These are phyloP conservation scores for Acorus calamus DNA, from an alignment of 106 monocot species.

Conservation along the genomic window DNA sequence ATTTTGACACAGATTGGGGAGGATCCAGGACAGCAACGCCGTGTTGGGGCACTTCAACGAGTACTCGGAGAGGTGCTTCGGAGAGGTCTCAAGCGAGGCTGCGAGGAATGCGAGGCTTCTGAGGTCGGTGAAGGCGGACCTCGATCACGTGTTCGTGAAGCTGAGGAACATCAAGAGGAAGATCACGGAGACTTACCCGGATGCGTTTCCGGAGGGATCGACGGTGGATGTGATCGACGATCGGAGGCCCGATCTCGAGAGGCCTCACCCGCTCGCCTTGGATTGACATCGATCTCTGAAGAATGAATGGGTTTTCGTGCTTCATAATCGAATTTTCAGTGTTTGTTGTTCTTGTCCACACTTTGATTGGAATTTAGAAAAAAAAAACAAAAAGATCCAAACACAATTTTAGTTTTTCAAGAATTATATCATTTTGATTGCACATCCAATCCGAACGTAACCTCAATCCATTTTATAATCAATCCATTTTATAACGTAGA, in stretches of 20 bases:
- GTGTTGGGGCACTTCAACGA: conserved; percentile 91
- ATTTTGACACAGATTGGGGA: conserved; percentile 58
- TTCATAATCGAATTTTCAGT: too few relatives aligned
- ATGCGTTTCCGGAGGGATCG: conserved; percentile 70
- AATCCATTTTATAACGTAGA: too few relatives aligned
- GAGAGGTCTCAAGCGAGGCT: conserved; percentile 69
- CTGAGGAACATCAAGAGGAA: conserved; percentile 84
- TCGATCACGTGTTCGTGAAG: conserved; percentile 85
- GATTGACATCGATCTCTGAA: too few relatives aligned
- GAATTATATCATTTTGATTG: too few relatives aligned
- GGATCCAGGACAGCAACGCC: conserved; percentile 89
- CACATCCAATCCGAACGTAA: too few relatives aligned
- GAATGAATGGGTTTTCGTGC: too few relatives aligned
- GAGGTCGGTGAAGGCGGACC: conserved; percentile 82
- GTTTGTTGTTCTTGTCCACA: too few relatives aligned
- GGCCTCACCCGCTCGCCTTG: conserved; percentile 7
- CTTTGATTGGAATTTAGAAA: too few relatives aligned
- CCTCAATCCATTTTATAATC: too few relatives aligned
- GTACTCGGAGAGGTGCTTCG: conserved; percentile 73
- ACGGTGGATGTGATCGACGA: conserved; percentile 26
- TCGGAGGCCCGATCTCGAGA: conserved; percentile 81
- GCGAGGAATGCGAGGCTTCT: conserved; percentile 62
- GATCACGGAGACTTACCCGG: conserved; percentile 67
- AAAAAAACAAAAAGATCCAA: too few relatives aligned
- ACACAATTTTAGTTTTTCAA: too few relatives aligned